Conservation (phyloP, 1,284 basidiomycete species). For the Fistulina hepatica region DNA sequence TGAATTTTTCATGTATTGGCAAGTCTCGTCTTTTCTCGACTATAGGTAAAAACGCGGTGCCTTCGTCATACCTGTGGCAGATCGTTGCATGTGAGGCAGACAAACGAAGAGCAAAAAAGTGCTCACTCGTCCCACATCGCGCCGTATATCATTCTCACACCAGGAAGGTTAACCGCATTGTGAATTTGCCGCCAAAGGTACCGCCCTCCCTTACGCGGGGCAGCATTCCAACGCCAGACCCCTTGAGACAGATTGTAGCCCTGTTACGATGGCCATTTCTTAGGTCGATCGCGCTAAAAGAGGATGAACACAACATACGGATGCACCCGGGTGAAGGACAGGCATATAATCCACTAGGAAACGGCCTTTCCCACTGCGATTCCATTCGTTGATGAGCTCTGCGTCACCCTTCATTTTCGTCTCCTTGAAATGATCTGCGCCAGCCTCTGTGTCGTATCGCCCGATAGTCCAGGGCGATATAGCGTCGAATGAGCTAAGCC, state of each 20-base stretch:
- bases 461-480: constrained; percentile 72
- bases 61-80: constrained; percentile 58
- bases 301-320: neutral
- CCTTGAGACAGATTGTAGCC: constrained; percentile 58
- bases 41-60: constrained; percentile 64
- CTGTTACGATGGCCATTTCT: no score
- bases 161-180: constrained; percentile 48
- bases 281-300: neutral
- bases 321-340: no score
- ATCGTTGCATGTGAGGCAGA: neutral
- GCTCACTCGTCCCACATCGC: constrained; percentile 81
- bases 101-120: constrained; percentile 2
- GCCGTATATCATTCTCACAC: constrained; percentile 58
- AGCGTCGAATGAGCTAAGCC: constrained; percentile 63
- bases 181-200: constrained; percentile 68
- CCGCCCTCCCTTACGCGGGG: constrained; percentile 53
- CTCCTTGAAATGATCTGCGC: constrained; percentile 48
- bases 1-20: constrained; percentile 42
- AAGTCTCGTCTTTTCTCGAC: constrained; percentile 45
- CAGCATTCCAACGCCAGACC: constrained; percentile 56
- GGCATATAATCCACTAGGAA: no score
- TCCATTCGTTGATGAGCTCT: constrained; percentile 41
- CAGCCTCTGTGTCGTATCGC: constrained; percentile 42
- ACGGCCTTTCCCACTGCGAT: no score
- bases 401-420: constrained; percentile 50